These are phyloP conservation scores for Trichoderma atroviride DNA, from an alignment of 2,329 filamentous ascomycete genomes.

Conservation along the genomic window DNA sequence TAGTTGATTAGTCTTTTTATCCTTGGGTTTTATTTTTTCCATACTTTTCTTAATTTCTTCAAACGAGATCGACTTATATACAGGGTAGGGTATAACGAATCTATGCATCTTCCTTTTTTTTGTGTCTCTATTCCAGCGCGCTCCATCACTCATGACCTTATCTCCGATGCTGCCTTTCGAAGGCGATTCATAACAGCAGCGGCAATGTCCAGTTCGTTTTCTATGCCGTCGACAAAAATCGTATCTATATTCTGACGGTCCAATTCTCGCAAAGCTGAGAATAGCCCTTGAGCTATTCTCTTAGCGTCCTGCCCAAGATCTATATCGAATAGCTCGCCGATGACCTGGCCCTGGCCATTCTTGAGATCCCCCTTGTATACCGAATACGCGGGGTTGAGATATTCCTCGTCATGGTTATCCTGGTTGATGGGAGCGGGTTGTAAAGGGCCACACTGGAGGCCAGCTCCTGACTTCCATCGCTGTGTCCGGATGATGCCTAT, in stretches of 20 bases:
- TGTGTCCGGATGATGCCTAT: constrained; percentile 57
- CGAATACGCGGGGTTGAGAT: constrained; percentile 41
- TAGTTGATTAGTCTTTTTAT: constrained; percentile 7
- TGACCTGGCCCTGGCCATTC: constrained; percentile 36
- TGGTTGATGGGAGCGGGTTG: constrained; percentile 36
- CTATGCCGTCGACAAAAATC: constrained; percentile 89
- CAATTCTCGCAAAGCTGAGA: constrained; percentile 82
- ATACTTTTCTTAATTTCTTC: constrained; percentile 22
- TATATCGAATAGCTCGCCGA: constrained; percentile 65
- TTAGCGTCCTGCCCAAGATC: constrained; percentile 70
- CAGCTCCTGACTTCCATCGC: constrained; percentile 56
- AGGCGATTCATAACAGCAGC: constrained; percentile 85
- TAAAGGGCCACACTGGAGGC: constrained; percentile 48
- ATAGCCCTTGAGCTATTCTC: constrained; percentile 82
- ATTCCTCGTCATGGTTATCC: constrained; percentile 30
- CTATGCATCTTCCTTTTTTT: constrained; percentile 29
- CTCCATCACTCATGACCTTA: constrained; percentile 49
- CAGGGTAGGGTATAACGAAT: constrained; percentile 28
- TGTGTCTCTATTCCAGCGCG: constrained; percentile 32
- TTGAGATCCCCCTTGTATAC: constrained; percentile 48
- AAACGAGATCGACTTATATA: constrained; percentile 25
- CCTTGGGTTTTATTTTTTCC: not conserved
- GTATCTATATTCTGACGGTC: constrained; percentile 77
- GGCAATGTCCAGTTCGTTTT: constrained; percentile 77
- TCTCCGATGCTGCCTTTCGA: constrained; percentile 72